Percentiles rank a stretch among this genome's conserved stretches.
Conservation (phyloP, 2,329 filamentous ascomycete genomes). For the Fusarium praegraminearum region DNA sequence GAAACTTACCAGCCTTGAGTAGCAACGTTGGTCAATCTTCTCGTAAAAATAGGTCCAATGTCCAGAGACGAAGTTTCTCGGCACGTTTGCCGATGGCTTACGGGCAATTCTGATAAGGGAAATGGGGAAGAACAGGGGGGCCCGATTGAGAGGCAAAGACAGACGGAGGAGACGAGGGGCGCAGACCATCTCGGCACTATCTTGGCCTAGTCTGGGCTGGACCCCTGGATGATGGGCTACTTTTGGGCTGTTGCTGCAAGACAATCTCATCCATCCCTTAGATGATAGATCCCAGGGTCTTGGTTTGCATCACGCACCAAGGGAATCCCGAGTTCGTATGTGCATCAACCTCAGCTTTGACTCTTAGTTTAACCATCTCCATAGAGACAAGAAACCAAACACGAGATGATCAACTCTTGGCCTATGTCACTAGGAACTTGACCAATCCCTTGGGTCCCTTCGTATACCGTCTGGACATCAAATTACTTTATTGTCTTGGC, state of each 20-base stretch:
- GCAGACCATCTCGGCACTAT: conserved; percentile 21
- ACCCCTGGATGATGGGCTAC: conserved; percentile 30
- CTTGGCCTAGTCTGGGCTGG: conserved; percentile 10
- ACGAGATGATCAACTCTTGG: conserved; percentile 38
- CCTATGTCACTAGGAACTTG: conserved; percentile 30
- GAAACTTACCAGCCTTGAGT: conserved; percentile 8
- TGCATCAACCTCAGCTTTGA: background rate
- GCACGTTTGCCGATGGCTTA: conserved; percentile 20
- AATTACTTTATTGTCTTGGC: conserved; percentile 30
- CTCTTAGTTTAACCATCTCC: background rate
- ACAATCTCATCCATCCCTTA: conserved; percentile 1
- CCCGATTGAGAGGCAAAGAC: background rate
- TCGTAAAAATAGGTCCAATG: conserved; percentile 1
- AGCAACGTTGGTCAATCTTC: conserved; percentile 1
- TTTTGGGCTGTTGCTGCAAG: conserved; percentile 3
- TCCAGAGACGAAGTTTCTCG: conserved; percentile 7
- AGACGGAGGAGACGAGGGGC: conserved; percentile 32
- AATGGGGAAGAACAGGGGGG: conserved; percentile 19
- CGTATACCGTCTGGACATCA: conserved; percentile 11
- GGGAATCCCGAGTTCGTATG: background rate
- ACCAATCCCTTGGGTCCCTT: conserved; percentile 3
- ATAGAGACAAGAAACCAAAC: conserved; percentile 12
- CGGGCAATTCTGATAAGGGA: conserved; percentile 24
- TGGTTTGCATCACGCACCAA: conserved; percentile 18
- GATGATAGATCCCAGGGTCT: conserved; percentile 25